Evolutionary conservation across 1,284 basidiomycete species (phyloP).

Genomic region (Pterulicium gracile): DNA sequence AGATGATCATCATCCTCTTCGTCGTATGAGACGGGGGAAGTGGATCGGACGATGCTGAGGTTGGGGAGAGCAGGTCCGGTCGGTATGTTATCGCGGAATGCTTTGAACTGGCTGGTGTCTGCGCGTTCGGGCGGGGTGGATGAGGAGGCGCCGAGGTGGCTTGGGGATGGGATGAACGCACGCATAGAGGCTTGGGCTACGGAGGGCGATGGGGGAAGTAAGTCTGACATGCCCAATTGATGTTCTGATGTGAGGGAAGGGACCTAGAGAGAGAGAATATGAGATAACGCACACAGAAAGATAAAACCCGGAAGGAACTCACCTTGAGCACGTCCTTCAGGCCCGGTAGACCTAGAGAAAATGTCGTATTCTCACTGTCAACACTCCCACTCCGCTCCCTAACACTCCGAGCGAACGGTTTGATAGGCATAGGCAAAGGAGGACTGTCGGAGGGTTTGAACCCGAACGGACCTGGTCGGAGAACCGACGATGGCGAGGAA

Average conservation of each 20-base stretch:
- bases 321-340: constrained; percentile 69
- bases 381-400: constrained; percentile 39
- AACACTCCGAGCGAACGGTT: constrained; percentile 27
- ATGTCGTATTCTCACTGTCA: constrained; percentile 26
- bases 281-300: constrained; percentile 3
- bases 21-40: constrained; percentile 10
- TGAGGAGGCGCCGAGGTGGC: constrained; percentile 24
- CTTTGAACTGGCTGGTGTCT: constrained; percentile 9
- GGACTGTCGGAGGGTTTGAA: constrained; percentile 9
- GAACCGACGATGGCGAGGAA: too few relatives aligned
- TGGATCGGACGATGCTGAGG: constrained; percentile 11
- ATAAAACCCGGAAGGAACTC: constrained; percentile 6
- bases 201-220: constrained; percentile 71
- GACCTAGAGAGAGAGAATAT: constrained; percentile 27
- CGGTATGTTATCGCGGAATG: constrained; percentile 5
- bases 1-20: constrained; percentile 10
- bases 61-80: constrained; percentile 11
- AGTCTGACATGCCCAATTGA: constrained; percentile 55
- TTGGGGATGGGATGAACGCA: constrained; percentile 28
- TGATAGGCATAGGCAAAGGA: constrained; percentile 28
- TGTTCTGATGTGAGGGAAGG: constrained; percentile 59
- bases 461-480: too few relatives aligned
- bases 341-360: constrained; percentile 34
- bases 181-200: constrained; percentile 36
- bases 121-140: constrained; percentile 18